phyloP scores from a whole-genome alignment of 805 yeast species.

The Saccharomycopsis selenospora region DNA sequence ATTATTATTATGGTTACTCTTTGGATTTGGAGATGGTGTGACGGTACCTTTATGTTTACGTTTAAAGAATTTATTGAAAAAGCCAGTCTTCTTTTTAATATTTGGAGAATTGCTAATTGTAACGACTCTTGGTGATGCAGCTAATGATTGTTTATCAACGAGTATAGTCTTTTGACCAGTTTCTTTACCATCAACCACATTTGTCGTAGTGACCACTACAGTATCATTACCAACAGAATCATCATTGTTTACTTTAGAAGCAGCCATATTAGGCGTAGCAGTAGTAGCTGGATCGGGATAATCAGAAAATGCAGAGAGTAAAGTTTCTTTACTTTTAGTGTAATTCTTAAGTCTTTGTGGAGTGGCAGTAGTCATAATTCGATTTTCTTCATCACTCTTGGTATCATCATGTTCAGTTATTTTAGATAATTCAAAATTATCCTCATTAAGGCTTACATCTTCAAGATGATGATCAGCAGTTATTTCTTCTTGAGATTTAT shows the following conservation, averaged over 20 bases:
- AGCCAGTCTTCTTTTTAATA: slow-evolving; percentile 14
- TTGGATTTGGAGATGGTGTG: not conserved
- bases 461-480: too few relatives aligned
- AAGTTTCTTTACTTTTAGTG: slow-evolving; percentile 14
- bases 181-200: not conserved
- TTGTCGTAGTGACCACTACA: not conserved
- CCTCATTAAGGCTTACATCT: not conserved
- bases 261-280: not conserved
- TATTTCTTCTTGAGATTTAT: too few relatives aligned
- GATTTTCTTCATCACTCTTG: not conserved
- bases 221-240: not conserved
- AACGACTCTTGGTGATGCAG: not conserved
- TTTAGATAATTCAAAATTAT: not conserved
- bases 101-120: not conserved
- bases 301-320: slow-evolving; percentile 8
- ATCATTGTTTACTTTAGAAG: not conserved
- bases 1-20: not conserved
- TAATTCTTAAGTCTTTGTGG: not conserved
- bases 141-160: not conserved
- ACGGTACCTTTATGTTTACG: slow-evolving; percentile 16
- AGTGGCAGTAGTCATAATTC: not conserved
- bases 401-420: not conserved
- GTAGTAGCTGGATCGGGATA: not conserved
- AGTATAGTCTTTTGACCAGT: not conserved
- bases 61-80: slow-evolving; percentile 19